phyloP scores from a whole-genome alignment of 2,329 filamentous ascomycete species.

The Claviceps pusilla region DNA sequence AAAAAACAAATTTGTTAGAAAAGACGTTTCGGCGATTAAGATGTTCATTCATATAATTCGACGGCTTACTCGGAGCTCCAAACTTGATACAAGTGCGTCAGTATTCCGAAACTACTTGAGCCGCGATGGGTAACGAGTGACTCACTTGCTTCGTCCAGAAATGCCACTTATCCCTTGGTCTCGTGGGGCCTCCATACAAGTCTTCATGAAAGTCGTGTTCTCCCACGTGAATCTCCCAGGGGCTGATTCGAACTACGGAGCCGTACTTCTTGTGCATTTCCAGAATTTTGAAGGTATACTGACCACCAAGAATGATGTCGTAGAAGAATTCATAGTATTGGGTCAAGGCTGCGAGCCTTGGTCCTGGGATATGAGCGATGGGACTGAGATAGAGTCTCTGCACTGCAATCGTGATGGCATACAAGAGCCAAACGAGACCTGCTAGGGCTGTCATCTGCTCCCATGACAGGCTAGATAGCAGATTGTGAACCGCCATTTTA shows the following conservation, averaged over 20 bases:
- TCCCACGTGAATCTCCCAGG: constrained; percentile 24
- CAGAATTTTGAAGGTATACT: constrained; percentile 27
- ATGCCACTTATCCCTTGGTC: constrained; percentile 19
- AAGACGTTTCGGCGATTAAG: neutral
- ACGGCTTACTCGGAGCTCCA: constrained; percentile 18
- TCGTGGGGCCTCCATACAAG: constrained; percentile 19
- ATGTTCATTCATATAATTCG: neutral
- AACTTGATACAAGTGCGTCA: constrained; percentile 10
- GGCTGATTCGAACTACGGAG: constrained; percentile 24
- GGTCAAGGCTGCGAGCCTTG: constrained; percentile 23
- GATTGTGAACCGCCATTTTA: constrained; percentile 8
- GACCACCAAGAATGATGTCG: constrained; percentile 25
- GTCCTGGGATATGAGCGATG: constrained; percentile 23
- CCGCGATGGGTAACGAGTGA: neutral
- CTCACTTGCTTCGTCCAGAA: constrained; percentile 22
- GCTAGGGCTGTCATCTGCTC: constrained; percentile 13
- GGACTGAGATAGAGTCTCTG: constrained; percentile 23
- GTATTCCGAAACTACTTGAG: neutral
- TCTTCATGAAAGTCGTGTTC: constrained; percentile 25
- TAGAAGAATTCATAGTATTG: constrained; percentile 29
- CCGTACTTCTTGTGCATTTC: constrained; percentile 28
- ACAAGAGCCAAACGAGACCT: constrained; percentile 15
- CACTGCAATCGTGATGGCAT: constrained; percentile 15
- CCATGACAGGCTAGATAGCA: constrained; percentile 12
- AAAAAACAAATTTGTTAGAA: neutral